Evolutionary conservation across 1,284 basidiomycete species (phyloP).

Genomic region (Sporisorium iseilematis-ciliati): DNA sequence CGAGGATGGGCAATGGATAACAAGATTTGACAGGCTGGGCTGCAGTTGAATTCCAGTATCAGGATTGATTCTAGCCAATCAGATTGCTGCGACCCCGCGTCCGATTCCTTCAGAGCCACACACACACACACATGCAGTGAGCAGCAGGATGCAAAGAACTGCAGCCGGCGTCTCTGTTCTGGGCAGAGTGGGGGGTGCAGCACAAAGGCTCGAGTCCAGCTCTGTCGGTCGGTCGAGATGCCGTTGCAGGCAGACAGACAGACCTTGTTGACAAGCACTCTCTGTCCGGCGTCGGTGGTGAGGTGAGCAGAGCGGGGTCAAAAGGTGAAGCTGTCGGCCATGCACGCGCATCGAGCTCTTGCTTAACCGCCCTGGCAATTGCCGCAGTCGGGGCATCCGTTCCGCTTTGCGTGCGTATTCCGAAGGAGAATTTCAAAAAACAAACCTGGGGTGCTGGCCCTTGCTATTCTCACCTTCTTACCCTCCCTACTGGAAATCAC

Average conservation of each 20-base stretch:
- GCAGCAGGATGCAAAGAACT: background rate
- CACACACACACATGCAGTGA: background rate
- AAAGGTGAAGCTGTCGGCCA: background rate
- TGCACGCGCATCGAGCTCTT: background rate
- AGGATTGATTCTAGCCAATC: conserved; percentile 4
- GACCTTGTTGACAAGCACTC: too few species aligned
- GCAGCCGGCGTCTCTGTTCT: background rate
- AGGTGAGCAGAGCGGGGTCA: too few species aligned
- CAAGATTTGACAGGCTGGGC: background rate
- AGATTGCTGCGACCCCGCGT: conserved; percentile 9
- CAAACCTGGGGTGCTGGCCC: conserved; percentile 2
- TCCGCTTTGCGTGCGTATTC: background rate
- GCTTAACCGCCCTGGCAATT: conserved; percentile 7
- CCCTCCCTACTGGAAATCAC: too few species aligned
- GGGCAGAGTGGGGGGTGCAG: too few species aligned
- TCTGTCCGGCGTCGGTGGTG: too few species aligned
- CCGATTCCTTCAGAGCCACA: background rate
- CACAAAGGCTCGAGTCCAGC: too few species aligned
- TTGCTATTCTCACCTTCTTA: too few species aligned
- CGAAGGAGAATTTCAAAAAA: background rate
- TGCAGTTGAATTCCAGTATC: background rate
- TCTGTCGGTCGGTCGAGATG: too few species aligned
- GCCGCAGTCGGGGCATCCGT: conserved; percentile 11
- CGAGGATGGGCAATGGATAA: conserved; percentile 1
- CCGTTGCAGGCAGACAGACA: too few species aligned